Conservation (phyloP, 202 grass and related monocot genomes). For the Schoenoplectus triqueter region DNA sequence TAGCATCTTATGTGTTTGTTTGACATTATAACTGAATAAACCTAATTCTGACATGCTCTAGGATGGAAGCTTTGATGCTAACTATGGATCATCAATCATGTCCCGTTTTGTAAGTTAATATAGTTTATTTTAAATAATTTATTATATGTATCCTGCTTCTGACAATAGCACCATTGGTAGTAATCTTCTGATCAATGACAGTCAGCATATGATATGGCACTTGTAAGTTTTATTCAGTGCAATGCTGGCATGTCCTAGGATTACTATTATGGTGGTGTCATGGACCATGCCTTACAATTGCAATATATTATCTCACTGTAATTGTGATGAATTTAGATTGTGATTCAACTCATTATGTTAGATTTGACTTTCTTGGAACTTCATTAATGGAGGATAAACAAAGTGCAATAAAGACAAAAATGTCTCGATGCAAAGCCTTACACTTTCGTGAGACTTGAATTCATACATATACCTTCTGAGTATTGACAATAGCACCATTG, state of each 20-base stretch:
- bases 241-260: background rate
- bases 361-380: background rate
- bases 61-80: slow-evolving; percentile 97
- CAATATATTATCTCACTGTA: background rate
- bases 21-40: background rate
- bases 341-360: slow-evolving; percentile 3
- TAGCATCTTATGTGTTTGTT: background rate
- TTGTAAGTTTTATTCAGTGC: background rate
- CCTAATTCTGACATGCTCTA: slow-evolving; percentile 33
- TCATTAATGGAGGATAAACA: background rate
- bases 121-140: background rate
- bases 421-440: no score
- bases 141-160: background rate
- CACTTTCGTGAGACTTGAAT: no score
- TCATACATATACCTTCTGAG: no score
- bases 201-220: background rate
- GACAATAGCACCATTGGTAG: background rate
- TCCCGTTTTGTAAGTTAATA: slow-evolving; percentile 68
- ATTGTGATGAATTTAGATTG: background rate
- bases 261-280: background rate
- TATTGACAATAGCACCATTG: no score
- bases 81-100: slow-evolving; percentile 95
- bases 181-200: background rate
- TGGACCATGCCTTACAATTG: background rate
- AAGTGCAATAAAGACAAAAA: no score